Evolutionary conservation across 202 grass and related monocot species (phyloP).

Genomic region (Miscanthus sacchariflorus): DNA sequence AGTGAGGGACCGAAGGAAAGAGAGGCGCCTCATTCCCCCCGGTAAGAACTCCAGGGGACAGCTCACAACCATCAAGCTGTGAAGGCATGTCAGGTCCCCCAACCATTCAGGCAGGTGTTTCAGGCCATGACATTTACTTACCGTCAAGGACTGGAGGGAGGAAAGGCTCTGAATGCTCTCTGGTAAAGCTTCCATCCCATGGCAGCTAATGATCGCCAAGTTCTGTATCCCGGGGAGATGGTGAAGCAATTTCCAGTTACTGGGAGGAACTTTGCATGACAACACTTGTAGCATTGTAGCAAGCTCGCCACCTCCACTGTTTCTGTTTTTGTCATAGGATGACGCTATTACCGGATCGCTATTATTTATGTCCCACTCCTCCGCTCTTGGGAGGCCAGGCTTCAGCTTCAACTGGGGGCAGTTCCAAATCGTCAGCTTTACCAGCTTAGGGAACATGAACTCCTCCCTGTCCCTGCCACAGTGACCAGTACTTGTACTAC

Average conservation of each 20-base stretch:
- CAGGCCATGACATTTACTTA: slow-evolving; percentile 27
- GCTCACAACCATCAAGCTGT: slow-evolving; percentile 19
- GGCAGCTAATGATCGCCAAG: slow-evolving; percentile 25
- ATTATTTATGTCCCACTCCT: slow-evolving; percentile 28
- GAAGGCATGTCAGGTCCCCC: not conserved
- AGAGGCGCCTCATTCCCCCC: not conserved
- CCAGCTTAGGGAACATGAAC: slow-evolving; percentile 23
- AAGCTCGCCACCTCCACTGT: not conserved
- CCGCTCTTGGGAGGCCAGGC: slow-evolving; percentile 15
- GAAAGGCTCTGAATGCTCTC: slow-evolving; percentile 5
- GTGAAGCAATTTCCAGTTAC: not conserved
- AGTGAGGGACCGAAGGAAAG: slow-evolving; percentile 16
- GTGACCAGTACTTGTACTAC: not conserved
- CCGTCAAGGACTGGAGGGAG: not conserved
- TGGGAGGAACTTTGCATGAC: slow-evolving; percentile 4
- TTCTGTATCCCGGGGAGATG: not conserved
- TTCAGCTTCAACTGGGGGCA: not conserved
- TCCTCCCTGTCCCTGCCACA: not conserved
- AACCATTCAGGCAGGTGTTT: slow-evolving; percentile 25
- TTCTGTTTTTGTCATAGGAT: not conserved
- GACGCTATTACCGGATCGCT: slow-evolving; percentile 10
- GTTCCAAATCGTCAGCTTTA: slow-evolving; percentile 31
- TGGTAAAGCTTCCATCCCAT: slow-evolving; percentile 26
- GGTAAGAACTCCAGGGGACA: slow-evolving; percentile 11
- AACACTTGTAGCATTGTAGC: slow-evolving; percentile 4